A percentile compares a stretch with the other conserved stretches of the same genome.
These are phyloP conservation scores for Geotrichum citri-aurantii DNA, from an alignment of 1,139 yeast species.

Conservation along the genomic window DNA sequence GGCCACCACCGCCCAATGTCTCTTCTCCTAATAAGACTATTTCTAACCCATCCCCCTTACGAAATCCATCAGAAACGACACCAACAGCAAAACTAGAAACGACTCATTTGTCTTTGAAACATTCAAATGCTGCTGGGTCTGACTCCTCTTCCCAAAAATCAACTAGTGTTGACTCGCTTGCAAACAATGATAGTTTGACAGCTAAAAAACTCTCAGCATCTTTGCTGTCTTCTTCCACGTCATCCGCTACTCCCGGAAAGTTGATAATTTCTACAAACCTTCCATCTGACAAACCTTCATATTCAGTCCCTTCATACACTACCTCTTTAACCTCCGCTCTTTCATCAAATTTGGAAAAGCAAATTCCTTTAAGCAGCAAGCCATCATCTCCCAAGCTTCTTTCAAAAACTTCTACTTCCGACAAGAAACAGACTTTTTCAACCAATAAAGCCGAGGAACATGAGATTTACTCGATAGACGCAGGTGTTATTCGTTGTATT, in stretches of 20 bases:
- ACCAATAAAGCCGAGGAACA: conserved; percentile 53
- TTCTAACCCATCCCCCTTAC: not conserved
- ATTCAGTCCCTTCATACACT: not conserved
- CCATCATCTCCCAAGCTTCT: not conserved
- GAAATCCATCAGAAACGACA: not conserved
- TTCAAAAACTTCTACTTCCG: not conserved
- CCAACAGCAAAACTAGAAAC: not conserved
- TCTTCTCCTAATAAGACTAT: not conserved
- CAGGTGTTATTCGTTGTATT: conserved; percentile 83
- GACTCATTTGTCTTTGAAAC: not conserved
- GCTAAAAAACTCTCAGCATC: conserved; percentile 2
- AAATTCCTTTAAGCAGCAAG: not conserved
- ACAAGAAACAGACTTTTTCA: not conserved
- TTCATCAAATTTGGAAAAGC: not conserved
- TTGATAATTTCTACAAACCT: not conserved
- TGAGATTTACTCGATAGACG: conserved; percentile 41
- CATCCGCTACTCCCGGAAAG: not conserved
- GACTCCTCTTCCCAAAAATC: not conserved
- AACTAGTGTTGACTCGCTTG: conserved; percentile 1
- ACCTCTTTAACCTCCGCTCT: not conserved
- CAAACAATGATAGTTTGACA: conserved; percentile 1
- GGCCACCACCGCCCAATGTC: conserved; percentile 4
- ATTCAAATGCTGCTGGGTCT: not conserved
- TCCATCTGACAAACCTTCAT: not conserved
- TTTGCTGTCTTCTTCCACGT: not conserved